Conservation (phyloP, 1,284 basidiomycete species). For the Rhodotorula sp. region DNA sequence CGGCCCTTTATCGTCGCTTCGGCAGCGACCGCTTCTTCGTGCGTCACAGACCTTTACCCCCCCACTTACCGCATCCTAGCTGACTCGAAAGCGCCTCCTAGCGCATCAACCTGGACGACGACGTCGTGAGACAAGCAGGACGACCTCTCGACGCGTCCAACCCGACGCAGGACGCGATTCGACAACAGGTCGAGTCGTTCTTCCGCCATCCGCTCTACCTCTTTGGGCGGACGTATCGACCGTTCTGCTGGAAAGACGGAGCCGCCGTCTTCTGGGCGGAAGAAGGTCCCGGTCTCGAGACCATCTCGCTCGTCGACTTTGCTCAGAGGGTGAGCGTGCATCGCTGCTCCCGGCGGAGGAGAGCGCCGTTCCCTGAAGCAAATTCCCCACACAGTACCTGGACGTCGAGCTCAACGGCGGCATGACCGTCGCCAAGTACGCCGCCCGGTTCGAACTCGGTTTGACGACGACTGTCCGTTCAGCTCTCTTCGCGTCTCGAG, state of each 20-base stretch:
- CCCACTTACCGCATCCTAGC: rapidly evolving
- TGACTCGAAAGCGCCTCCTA: neutral
- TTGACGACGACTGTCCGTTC: constrained; percentile 41
- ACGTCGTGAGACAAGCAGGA: neutral
- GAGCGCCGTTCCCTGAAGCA: constrained; percentile 3
- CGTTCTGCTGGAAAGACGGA: constrained; percentile 45
- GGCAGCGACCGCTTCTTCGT: constrained; percentile 34
- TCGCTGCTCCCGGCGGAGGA: neutral
- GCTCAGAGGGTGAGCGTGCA: constrained; percentile 11
- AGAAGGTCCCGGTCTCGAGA: constrained; percentile 13
- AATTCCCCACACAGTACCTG: constrained; percentile 32
- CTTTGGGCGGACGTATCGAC: constrained; percentile 38
- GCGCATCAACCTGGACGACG: constrained; percentile 28
- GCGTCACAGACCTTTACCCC: neutral
- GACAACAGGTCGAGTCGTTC: constrained; percentile 9
- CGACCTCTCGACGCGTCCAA: constrained; percentile 5
- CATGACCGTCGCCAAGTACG: constrained; percentile 43
- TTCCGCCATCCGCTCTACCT: constrained; percentile 14
- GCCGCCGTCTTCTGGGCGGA: constrained; percentile 42
- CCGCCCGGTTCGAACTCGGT: constrained; percentile 44
- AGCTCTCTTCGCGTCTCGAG: neutral
- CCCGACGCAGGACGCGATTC: neutral
- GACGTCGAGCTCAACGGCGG: constrained; percentile 33
- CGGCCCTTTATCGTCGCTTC: constrained; percentile 15
- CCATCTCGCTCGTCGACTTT: constrained; percentile 19